A percentile compares a stretch with the other conserved stretches of the same genome.
Conservation (phyloP, 129 eudicot species). For the Saposhnikovia divaricata region DNA sequence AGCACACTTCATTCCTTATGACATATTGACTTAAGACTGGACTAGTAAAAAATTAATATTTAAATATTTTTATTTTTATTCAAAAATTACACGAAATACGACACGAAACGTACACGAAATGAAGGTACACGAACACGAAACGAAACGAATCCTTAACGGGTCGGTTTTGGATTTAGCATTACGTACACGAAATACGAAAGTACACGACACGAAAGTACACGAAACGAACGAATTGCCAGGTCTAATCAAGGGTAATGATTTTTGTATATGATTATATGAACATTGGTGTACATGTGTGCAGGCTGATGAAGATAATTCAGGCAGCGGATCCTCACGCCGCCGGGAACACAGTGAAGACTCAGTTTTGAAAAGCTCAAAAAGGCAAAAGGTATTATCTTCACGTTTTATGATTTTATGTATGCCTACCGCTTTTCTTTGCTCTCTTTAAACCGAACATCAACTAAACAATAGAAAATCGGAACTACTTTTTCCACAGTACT, state of each 20-base stretch:
- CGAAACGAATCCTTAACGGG: no score
- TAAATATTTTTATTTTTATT: no score
- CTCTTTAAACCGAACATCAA: not conserved
- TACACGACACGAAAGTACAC: no score
- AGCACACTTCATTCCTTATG: no score
- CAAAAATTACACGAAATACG: no score
- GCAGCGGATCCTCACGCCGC: slow-evolving; percentile 34
- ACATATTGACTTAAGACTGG: no score
- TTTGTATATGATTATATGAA: not conserved
- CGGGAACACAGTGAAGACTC: slow-evolving; percentile 19
- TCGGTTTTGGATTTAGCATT: no score
- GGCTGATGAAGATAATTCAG: slow-evolving; percentile 35
- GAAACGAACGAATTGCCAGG: no score
- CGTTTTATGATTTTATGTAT: not conserved
- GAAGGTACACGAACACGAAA: no score
- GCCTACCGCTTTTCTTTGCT: not conserved
- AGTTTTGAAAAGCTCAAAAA: slow-evolving; percentile 38
- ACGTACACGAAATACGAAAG: no score
- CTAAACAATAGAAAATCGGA: not conserved
- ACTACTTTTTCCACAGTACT: not conserved
- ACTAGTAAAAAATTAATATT: no score
- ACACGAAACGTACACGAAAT: no score
- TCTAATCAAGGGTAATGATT: not conserved
- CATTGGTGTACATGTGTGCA: slow-evolving; percentile 15
- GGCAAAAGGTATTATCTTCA: slow-evolving; percentile 44